Evolutionary conservation across 306 rosid genomes (phyloP).

Genomic region (Corylus americana): DNA sequence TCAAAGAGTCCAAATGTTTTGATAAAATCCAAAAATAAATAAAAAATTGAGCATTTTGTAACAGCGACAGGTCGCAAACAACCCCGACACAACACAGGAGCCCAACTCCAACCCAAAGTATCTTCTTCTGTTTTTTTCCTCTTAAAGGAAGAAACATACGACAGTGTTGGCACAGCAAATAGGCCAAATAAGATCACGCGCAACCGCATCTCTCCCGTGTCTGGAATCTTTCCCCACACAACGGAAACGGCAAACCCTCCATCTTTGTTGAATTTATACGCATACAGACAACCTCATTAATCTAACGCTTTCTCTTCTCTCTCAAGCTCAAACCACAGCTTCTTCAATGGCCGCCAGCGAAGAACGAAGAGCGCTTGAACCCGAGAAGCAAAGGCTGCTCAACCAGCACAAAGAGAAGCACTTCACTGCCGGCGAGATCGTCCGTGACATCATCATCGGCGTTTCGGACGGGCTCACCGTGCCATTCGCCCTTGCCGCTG

Average conservation of each 20-base stretch:
- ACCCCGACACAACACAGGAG: too few species aligned
- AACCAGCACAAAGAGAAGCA: slow-evolving; percentile 55
- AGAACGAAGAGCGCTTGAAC: slow-evolving; percentile 17
- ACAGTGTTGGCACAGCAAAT: too few species aligned
- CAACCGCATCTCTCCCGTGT: neutral
- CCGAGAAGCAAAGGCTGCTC: slow-evolving; percentile 55
- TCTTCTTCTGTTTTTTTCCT: too few species aligned
- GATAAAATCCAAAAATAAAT: too few species aligned
- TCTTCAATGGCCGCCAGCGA: slow-evolving; percentile 29
- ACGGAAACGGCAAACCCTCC: too few species aligned
- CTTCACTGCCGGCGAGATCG: slow-evolving; percentile 67
- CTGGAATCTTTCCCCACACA: neutral
- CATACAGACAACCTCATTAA: neutral
- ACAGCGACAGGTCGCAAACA: too few species aligned
- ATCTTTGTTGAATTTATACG: too few species aligned
- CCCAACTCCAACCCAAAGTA: too few species aligned
- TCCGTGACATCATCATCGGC: slow-evolving; percentile 70
- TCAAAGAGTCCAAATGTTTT: too few species aligned
- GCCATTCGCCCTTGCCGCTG: slow-evolving; percentile 74
- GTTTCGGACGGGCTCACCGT: slow-evolving; percentile 78
- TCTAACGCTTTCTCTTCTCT: neutral
- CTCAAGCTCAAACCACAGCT: neutral
- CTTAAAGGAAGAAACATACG: too few species aligned
- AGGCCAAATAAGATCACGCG: too few species aligned
- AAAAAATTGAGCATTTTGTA: too few species aligned